Evolutionary conservation across 176 grass and related monocot species (phyloP), one percentile per base, ranked within the genome.

Genomic region (Saccharum spontaneum): DNA sequence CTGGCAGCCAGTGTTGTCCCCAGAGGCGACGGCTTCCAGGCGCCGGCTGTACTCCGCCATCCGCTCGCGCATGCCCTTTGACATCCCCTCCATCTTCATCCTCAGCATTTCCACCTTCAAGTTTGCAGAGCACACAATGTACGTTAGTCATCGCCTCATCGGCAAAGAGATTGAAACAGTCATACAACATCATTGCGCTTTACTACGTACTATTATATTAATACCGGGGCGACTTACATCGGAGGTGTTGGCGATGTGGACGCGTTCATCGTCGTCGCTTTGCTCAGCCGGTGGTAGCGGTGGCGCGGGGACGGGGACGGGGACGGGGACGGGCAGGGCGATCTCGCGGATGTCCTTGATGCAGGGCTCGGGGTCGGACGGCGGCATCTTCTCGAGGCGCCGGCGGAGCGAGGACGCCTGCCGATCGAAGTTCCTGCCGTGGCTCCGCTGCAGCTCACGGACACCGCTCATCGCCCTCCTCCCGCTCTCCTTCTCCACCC

Each of bases 81-180:
- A 97, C 84, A 97, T 83, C 50, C 95, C 92, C 73, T 93, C 95
- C 95, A 97, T 97, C 77, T 91, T 97, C 82, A 78, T 92, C 85
- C 86, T 88, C 76, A 97, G 66, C 89, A 86, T 89, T 28, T 94
- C 92, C 54, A 97, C 90, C 95, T 98, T 89, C 66, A 83, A 44
- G 3, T 24, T n/a, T 16, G 30, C n/a, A 80, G 46, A 22, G 66
- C 45, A 20, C 39, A 71, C 23, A 36, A 13, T 49, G 40, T 17
- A 54, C 33, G 12, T 45, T 64, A 79, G 38, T 61, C 40, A 88
- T 70, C 63, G 24, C 14, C 10, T 61, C 40, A 88, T 70, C 63
- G 24, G 17, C 10, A 33, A 73, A 24, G 30, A 82, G 46, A 45
- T 30, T 50, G 44, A 17, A 59, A 38, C 71, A 46, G 26, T 5